phyloP scores from a whole-genome alignment of 2,329 filamentous ascomycete genomes.

The Calonectria pteridis region DNA sequence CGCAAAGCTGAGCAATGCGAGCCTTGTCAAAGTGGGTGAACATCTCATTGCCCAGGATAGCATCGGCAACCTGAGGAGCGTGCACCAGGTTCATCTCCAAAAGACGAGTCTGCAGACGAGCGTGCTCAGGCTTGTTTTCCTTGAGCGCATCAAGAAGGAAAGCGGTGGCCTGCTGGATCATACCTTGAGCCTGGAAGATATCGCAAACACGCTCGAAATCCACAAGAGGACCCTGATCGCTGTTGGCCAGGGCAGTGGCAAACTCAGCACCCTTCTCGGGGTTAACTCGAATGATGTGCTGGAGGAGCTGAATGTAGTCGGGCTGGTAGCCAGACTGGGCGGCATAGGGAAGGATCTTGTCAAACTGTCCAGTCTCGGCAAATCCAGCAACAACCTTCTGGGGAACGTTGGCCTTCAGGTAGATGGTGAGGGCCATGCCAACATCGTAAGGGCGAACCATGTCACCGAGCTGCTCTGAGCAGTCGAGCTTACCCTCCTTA shows the following conservation, averaged over 20 bases:
- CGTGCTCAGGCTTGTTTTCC: constrained; percentile 94
- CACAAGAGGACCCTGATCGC: constrained; percentile 87
- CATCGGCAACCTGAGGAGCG: constrained; percentile 96
- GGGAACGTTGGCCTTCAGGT: constrained; percentile 89
- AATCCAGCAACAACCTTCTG: constrained; percentile 96
- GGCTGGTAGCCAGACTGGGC: constrained; percentile 88
- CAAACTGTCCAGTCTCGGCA: constrained; percentile 95
- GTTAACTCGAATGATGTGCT: constrained; percentile 92
- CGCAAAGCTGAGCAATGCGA: constrained; percentile 90
- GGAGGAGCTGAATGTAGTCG: constrained; percentile 92
- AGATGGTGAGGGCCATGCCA: constrained; percentile 87
- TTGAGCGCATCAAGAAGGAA: constrained; percentile 96
- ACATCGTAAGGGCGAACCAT: constrained; percentile 91
- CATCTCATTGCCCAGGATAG: constrained; percentile 98
- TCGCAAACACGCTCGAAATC: constrained; percentile 96
- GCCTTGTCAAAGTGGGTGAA: constrained; percentile 96
- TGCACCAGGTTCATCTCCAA: constrained; percentile 98
- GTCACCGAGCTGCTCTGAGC: constrained; percentile 96
- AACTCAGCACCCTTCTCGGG: constrained; percentile 96
- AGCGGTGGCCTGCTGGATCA: constrained; percentile 98
- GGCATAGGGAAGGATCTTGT: constrained; percentile 94
- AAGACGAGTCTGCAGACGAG: constrained; percentile 90
- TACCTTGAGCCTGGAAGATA: constrained; percentile 97
- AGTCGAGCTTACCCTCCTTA: constrained; percentile 93
- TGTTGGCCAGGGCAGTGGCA: constrained; percentile 89